Evolutionary conservation across 352 stramenopile species (phyloP).

Genomic region (Globisporangium camurandrum): DNA sequence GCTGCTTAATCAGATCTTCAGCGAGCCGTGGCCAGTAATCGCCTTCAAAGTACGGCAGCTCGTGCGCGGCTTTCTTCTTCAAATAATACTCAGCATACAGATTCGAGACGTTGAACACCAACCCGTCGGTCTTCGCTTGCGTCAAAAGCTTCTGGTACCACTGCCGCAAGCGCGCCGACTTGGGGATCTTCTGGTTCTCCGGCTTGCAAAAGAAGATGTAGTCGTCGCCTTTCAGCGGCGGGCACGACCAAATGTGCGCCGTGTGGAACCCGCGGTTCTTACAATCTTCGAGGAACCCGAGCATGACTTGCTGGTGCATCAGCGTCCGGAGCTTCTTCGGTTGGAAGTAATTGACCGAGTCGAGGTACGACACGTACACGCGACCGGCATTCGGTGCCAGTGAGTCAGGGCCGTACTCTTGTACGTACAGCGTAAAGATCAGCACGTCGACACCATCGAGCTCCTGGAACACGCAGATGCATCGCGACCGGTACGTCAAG

Average conservation of each 20-base stretch:
- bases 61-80: conserved; percentile 81
- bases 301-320: conserved; percentile 87
- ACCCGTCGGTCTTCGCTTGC: conserved; percentile 72
- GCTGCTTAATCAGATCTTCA: conserved; percentile 98
- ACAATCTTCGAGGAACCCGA: conserved; percentile 83
- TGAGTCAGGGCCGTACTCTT: conserved; percentile 78
- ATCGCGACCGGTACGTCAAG: conserved; percentile 81
- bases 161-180: conserved; percentile 71
- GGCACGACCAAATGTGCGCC: conserved; percentile 88
- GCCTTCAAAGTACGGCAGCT: conserved; percentile 98
- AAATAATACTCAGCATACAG: conserved; percentile 84
- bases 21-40: conserved; percentile 98
- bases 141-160: conserved; percentile 85
- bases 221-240: conserved; percentile 79
- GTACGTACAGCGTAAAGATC: conserved; percentile 86
- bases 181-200: conserved; percentile 87
- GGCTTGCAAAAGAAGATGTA: conserved; percentile 91
- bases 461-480: conserved; percentile 88
- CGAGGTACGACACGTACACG: conserved; percentile 86
- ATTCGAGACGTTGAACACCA: conserved; percentile 79
- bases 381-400: conserved; percentile 67
- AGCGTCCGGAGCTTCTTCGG: conserved; percentile 83
- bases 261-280: conserved; percentile 84
- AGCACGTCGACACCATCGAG: conserved; percentile 83
- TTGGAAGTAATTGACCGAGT: conserved; percentile 88